phyloP scores from a whole-genome alignment of 306 rosid genomes.

The Inga laurina region DNA sequence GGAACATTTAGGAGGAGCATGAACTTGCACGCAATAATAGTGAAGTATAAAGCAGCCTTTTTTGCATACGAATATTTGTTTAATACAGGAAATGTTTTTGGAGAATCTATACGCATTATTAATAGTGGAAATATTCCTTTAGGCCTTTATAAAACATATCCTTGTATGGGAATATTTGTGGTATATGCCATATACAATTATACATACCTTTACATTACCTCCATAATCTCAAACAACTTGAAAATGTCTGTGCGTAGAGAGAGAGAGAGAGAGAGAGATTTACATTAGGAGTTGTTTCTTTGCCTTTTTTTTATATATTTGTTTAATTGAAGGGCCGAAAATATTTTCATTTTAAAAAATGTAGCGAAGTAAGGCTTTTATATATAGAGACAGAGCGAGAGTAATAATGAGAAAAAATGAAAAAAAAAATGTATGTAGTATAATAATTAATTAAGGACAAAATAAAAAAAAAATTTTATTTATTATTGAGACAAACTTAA shows the following conservation, averaged over 20 bases:
- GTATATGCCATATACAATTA: background rate
- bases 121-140: background rate
- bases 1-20: conserved; percentile 18
- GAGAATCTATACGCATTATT: conserved; percentile 31
- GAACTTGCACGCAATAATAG: conserved; percentile 39
- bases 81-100: conserved; percentile 40
- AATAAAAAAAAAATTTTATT: too few species aligned
- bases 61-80: conserved; percentile 28
- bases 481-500: too few species aligned
- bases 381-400: too few species aligned
- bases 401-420: too few species aligned
- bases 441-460: too few species aligned
- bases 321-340: background rate
- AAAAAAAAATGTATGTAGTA: too few species aligned
- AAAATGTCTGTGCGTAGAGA: background rate
- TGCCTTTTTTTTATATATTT: too few species aligned
- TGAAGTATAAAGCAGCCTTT: conserved; percentile 45
- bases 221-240: background rate
- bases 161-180: background rate
- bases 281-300: background rate
- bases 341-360: background rate
- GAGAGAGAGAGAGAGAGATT: too few species aligned
- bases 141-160: background rate
- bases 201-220: background rate
- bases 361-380: too few species aligned